Evolutionary conservation across 1,284 basidiomycete genomes (phyloP).

Genomic region (Ustilago sp.): DNA sequence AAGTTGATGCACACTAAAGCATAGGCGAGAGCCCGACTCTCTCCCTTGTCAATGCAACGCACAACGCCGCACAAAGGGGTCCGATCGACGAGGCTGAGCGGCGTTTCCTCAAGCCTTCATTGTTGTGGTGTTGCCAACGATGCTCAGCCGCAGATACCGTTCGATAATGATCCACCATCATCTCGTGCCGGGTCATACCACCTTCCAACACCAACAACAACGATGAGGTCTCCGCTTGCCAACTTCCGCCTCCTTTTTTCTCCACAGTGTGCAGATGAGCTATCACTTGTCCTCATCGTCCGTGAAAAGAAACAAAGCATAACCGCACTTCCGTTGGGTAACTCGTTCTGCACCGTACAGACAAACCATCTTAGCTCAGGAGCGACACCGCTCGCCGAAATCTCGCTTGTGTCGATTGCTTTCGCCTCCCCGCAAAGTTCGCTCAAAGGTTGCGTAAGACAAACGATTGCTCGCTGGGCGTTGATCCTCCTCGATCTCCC

Average conservation of each 20-base stretch:
- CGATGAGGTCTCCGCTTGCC: conserved; percentile 5
- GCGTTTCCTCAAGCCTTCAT: not conserved
- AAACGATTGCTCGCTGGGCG: conserved; percentile 10
- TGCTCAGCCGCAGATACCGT: not conserved
- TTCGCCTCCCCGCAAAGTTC: not conserved
- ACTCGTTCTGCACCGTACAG: not conserved
- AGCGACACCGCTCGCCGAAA: not conserved
- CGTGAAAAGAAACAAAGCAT: conserved; percentile 1
- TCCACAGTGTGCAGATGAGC: not conserved
- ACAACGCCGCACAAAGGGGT: not conserved
- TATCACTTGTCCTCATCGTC: not conserved
- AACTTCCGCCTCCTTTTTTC: conserved; percentile 3
- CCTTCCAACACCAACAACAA: conserved; percentile 2
- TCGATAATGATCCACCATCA: conserved; percentile 13
- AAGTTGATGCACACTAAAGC: not conserved
- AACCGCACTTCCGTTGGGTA: not conserved
- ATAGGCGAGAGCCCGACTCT: not conserved
- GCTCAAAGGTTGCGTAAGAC: conserved; percentile 9
- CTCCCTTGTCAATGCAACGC: not conserved
- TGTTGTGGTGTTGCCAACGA: not conserved
- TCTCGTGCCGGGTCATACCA: conserved; percentile 24
- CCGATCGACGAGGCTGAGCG: not conserved
- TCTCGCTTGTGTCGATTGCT: not conserved
- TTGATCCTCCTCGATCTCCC: not conserved
- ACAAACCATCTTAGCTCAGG: not conserved